These are phyloP conservation scores for Letharia columbiana DNA, from an alignment of 495 filamentous ascomycete species.

Conservation along the genomic window DNA sequence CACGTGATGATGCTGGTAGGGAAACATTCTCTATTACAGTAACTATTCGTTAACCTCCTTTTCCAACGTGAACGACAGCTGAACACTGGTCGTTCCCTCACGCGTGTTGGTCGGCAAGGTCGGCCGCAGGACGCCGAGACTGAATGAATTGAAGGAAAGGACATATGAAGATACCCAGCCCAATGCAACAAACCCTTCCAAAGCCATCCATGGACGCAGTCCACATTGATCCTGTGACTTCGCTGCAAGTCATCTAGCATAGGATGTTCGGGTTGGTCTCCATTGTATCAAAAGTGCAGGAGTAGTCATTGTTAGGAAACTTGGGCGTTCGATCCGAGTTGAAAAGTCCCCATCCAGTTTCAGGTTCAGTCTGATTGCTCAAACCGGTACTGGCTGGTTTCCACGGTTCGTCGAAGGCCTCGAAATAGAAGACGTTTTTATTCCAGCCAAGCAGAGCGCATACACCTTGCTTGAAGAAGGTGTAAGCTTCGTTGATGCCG, in stretches of 20 bases:
- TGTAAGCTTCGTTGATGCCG: slow-evolving; percentile 48
- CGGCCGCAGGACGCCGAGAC: slow-evolving; percentile 9
- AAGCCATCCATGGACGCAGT: neutral
- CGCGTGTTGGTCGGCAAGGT: slow-evolving; percentile 4
- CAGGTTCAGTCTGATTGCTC: slow-evolving; percentile 56
- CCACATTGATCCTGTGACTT: neutral
- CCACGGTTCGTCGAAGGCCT: slow-evolving; percentile 75
- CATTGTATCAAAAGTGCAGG: slow-evolving; percentile 35
- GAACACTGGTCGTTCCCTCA: slow-evolving; percentile 8
- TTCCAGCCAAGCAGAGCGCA: slow-evolving; percentile 66
- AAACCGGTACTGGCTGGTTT: slow-evolving; percentile 65
- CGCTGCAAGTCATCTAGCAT: neutral
- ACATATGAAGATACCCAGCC: slow-evolving; percentile 7
- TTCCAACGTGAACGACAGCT: slow-evolving; percentile 7
- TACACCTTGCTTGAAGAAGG: slow-evolving; percentile 58
- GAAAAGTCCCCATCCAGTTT: slow-evolving; percentile 74
- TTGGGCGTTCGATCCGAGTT: slow-evolving; percentile 53
- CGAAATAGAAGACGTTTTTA: slow-evolving; percentile 73
- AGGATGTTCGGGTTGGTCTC: slow-evolving; percentile 2
- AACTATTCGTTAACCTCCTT: slow-evolving; percentile 10
- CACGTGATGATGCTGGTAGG: neutral
- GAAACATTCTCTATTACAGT: slow-evolving; percentile 18
- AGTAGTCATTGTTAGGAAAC: slow-evolving; percentile 40
- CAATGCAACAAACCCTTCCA: slow-evolving; percentile 10
- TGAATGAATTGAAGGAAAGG: slow-evolving; percentile 11